phyloP scores from a whole-genome alignment of 1,284 basidiomycete genomes.

The Neolentinus lepideus region DNA sequence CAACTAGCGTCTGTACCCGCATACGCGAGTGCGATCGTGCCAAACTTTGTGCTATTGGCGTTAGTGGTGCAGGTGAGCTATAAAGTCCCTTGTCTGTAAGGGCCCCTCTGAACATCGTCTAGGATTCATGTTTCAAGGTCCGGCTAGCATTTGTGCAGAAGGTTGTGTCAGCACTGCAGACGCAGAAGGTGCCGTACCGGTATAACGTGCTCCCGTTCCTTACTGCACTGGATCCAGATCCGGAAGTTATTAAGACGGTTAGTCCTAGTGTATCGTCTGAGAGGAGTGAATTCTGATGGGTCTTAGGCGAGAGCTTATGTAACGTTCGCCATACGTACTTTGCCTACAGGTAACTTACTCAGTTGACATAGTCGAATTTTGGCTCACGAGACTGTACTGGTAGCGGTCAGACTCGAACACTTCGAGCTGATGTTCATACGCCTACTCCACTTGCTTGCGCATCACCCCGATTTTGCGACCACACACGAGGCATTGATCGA shows the following conservation, averaged over 20 bases:
- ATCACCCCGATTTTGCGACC: constrained; percentile 86
- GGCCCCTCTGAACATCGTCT: not conserved
- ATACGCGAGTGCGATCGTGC: constrained; percentile 55
- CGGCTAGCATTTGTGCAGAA: constrained; percentile 77
- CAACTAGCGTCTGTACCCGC: constrained; percentile 65
- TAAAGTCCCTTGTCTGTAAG: not conserved
- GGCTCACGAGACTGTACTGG: constrained; percentile 2
- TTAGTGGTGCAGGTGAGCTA: constrained; percentile 67
- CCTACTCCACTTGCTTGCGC: constrained; percentile 81
- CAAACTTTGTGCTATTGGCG: constrained; percentile 66
- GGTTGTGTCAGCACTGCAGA: constrained; percentile 54
- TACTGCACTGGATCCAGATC: constrained; percentile 87
- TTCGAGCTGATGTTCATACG: constrained; percentile 85
- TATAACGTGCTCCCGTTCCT: constrained; percentile 88
- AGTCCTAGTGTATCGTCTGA: constrained; percentile 10
- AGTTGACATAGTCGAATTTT: not conserved
- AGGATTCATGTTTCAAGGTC: constrained; percentile 89
- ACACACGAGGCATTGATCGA: constrained; percentile 59
- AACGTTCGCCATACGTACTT: constrained; percentile 33
- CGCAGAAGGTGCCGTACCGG: constrained; percentile 56
- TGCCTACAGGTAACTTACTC: constrained; percentile 34
- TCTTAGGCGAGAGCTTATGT: constrained; percentile 57
- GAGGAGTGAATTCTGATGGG: not conserved
- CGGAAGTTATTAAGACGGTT: constrained; percentile 63
- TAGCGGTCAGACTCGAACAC: constrained; percentile 55